A percentile compares a stretch with the other conserved stretches of the same genome.
Conservation (phyloP, 2,329 filamentous ascomycete species). For the Didymella sp. region DNA sequence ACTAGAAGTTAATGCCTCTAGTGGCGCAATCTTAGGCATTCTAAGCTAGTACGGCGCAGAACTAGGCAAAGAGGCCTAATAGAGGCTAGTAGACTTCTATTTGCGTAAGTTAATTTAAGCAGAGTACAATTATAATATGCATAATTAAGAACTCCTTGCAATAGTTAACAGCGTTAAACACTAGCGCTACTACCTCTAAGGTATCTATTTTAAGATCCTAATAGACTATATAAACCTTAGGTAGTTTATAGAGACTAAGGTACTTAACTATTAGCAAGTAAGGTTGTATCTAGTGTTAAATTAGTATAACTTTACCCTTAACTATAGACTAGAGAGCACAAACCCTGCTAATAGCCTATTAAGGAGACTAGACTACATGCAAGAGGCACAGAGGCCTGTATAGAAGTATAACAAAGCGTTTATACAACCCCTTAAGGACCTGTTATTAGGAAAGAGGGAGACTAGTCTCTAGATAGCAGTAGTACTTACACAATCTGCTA, state of each 20-base stretch:
- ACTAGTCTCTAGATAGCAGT: background rate
- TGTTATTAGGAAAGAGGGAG: background rate
- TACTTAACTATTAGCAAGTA: background rate
- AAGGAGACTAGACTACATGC: background rate
- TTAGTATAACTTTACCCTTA: background rate
- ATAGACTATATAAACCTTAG: background rate
- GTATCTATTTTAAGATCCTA: background rate
- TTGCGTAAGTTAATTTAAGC: background rate
- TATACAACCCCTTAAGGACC: background rate
- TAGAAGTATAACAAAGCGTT: background rate
- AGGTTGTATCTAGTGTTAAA: background rate
- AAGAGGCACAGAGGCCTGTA: background rate
- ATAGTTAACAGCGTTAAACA: background rate
- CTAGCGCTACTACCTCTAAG: background rate
- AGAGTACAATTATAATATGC: background rate
- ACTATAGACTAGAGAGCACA: background rate
- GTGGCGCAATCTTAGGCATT: background rate
- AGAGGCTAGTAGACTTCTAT: background rate
- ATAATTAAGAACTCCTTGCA: background rate
- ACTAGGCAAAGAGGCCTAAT: background rate
- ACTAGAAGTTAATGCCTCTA: background rate
- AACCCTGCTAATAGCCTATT: background rate
- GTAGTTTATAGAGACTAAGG: background rate
- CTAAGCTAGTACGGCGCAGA: background rate
- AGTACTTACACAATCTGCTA: background rate